Evolutionary conservation across 192 early-diverging fungal species (phyloP).

Genomic region (Phycomyces blakesleeanus): DNA sequence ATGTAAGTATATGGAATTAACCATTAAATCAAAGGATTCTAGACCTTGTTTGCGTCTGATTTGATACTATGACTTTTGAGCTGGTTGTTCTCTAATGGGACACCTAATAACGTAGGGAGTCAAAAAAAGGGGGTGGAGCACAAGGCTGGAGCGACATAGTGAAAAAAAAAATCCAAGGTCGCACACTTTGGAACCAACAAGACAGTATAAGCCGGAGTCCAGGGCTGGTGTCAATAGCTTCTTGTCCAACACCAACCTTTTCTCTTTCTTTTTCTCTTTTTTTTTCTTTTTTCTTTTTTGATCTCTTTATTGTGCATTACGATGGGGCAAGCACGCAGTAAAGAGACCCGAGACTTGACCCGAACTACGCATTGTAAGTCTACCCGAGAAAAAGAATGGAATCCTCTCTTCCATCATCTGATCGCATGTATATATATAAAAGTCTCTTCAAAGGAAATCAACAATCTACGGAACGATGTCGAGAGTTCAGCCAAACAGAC

Average conservation of each 20-base stretch:
- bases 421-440: not conserved
- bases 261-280: conserved; percentile 2
- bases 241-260: no score
- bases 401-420: not conserved
- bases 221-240: not conserved
- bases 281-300: conserved; percentile 9
- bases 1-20: no score
- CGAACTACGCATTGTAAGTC: conserved; percentile 47
- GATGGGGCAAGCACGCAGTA: conserved; percentile 52
- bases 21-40: no score
- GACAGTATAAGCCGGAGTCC: not conserved
- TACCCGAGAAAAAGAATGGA: not conserved
- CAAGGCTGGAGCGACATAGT: no score
- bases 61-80: no score
- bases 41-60: no score
- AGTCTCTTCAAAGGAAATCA: conserved; percentile 50
- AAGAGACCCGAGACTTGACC: conserved; percentile 47
- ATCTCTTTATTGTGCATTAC: conserved; percentile 1
- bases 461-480: conserved; percentile 45
- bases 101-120: no score
- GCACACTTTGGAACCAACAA: not conserved
- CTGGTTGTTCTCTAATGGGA: no score
- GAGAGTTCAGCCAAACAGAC: conserved; percentile 23
- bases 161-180: not conserved
- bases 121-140: no score